Conservation (phyloP, 768 basidiomycete genomes). For the Mycena belliarum region DNA sequence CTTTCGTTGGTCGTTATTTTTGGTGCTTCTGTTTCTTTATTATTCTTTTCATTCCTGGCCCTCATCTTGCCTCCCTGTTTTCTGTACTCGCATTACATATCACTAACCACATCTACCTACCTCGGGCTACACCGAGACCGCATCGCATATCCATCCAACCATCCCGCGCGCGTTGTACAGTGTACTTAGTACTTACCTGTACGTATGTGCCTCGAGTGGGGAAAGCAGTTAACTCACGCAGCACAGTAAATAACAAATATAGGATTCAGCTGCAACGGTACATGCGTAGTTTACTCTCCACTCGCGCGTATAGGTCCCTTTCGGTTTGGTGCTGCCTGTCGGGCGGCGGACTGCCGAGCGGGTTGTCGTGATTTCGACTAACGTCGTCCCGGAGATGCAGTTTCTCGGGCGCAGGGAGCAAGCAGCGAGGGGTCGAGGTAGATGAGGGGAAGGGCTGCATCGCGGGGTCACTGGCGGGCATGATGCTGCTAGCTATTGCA, state of each 20-base stretch:
- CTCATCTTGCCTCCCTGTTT: constrained; percentile 12
- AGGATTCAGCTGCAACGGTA: constrained; percentile 8
- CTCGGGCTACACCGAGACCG: constrained; percentile 12
- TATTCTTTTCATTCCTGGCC: not conserved
- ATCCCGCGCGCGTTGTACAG: not conserved
- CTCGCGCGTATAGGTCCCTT: constrained; percentile 7
- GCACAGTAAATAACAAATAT: constrained; percentile 6
- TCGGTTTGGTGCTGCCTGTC: not conserved
- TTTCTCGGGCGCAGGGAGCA: constrained; percentile 20
- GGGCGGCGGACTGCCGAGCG: constrained; percentile 3
- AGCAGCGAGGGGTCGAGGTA: constrained; percentile 16
- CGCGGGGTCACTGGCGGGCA: constrained; percentile 1
- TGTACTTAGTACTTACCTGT: constrained; percentile 7
- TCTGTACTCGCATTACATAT: constrained; percentile 17
- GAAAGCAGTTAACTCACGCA: not conserved
- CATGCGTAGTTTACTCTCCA: constrained; percentile 10
- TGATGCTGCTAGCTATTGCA: constrained; percentile 9
- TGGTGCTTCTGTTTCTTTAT: constrained; percentile 1
- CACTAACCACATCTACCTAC: constrained; percentile 10
- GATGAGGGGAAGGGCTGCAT: constrained; percentile 9
- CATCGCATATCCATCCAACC: not conserved
- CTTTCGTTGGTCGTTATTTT: constrained; percentile 1
- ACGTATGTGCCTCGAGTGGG: not conserved
- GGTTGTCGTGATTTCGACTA: not conserved
- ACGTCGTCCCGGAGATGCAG: constrained; percentile 8